A percentile compares a stretch with the other conserved stretches of the same genome.
Evolutionary conservation across 768 basidiomycete genomes (phyloP).

Genomic region (Trametes cingulata): DNA sequence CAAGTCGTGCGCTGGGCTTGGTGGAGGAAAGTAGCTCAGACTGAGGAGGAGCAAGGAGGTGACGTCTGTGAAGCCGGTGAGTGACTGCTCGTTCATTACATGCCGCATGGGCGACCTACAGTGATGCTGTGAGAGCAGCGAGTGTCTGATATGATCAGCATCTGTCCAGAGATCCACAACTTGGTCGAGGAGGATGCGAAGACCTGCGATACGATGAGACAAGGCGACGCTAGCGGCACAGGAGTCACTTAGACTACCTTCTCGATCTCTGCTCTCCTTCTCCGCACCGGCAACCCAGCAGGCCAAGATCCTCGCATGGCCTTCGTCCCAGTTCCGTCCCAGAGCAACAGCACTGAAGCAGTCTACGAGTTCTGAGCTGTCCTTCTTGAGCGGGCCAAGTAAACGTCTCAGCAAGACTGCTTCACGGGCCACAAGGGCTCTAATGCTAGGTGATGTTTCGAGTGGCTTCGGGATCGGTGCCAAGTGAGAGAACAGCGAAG

Average conservation of each 20-base stretch:
- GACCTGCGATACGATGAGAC: conserved; percentile 35
- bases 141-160: conserved; percentile 77
- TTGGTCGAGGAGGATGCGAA: conserved; percentile 48
- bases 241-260: conserved; percentile 25
- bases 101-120: conserved; percentile 47
- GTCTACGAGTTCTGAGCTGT: conserved; percentile 54
- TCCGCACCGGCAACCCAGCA: conserved; percentile 64
- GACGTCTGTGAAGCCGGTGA: conserved; percentile 51
- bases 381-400: conserved; percentile 50
- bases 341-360: conserved; percentile 49
- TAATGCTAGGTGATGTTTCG: conserved; percentile 35
- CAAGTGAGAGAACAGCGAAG: conserved; percentile 58
- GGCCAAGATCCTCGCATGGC: conserved; percentile 60
- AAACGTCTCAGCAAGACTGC: conserved; percentile 52
- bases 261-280: conserved; percentile 33
- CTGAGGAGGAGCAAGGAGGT: conserved; percentile 70
- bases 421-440: conserved; percentile 53
- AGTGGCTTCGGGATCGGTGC: conserved; percentile 32
- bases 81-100: not conserved
- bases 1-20: conserved; percentile 45
- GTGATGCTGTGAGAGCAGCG: conserved; percentile 69
- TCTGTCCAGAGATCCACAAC: conserved; percentile 72
- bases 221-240: not conserved
- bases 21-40: conserved; percentile 56
- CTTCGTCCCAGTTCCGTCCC: conserved; percentile 59